Percentiles rank a stretch among this genome's conserved stretches.
phyloP scores from a whole-genome alignment of 1,139 yeast genomes.

The Magnusiomyces sp. region DNA sequence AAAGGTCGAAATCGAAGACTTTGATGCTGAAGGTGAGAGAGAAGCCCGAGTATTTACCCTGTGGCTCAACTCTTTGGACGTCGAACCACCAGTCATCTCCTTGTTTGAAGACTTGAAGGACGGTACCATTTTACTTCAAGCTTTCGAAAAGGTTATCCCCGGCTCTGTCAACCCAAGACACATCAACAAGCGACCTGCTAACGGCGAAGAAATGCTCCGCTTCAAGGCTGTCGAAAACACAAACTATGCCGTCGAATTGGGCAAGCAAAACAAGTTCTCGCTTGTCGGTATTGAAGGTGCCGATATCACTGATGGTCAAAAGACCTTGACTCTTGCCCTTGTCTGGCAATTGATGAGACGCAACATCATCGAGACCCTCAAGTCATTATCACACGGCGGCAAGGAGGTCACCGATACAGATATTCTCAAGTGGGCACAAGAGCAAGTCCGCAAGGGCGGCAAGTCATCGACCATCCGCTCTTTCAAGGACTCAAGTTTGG shows the following conservation, averaged over 20 bases:
- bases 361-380: slow-evolving; percentile 77
- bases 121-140: slow-evolving; percentile 82
- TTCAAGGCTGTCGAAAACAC: slow-evolving; percentile 95
- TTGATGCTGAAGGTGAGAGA: slow-evolving; percentile 99
- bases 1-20: slow-evolving; percentile 73
- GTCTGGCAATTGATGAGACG: slow-evolving; percentile 99
- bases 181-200: slow-evolving; percentile 72
- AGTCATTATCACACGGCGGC: slow-evolving; percentile 63
- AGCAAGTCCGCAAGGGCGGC: slow-evolving; percentile 77
- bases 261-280: slow-evolving; percentile 85
- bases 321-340: slow-evolving; percentile 81
- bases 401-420: slow-evolving; percentile 73
- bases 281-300: slow-evolving; percentile 98
- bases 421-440: slow-evolving; percentile 90
- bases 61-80: slow-evolving; percentile 95
- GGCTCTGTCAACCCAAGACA: slow-evolving; percentile 77
- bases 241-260: slow-evolving; percentile 92
- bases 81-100: slow-evolving; percentile 86
- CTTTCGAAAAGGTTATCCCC: slow-evolving; percentile 92
- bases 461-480: slow-evolving; percentile 61
- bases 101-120: slow-evolving; percentile 92
- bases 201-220: slow-evolving; percentile 66
- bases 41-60: slow-evolving; percentile 97
- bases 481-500: slow-evolving; percentile 69
- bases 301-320: slow-evolving; percentile 91